phyloP scores from a whole-genome alignment of 345 rosid species.

The Eucalyptus sp. region DNA sequence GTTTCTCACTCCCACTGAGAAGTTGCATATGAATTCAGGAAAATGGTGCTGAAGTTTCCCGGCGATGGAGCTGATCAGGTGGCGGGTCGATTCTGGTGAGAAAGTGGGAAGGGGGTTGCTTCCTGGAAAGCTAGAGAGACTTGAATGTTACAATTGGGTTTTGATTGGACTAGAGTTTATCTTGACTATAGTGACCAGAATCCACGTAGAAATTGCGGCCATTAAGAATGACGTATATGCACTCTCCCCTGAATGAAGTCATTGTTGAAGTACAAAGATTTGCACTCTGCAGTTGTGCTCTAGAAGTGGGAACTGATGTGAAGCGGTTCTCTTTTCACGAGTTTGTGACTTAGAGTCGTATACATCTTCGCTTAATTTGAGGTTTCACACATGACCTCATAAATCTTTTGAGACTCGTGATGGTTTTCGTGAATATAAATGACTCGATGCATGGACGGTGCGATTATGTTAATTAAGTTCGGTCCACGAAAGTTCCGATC shows the following conservation, averaged over 20 bases:
- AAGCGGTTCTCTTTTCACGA: neutral
- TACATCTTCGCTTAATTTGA: rapidly evolving
- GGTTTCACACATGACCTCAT: rapidly evolving
- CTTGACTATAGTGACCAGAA: neutral
- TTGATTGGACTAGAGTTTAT: neutral
- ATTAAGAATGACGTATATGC: too few species aligned
- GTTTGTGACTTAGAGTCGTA: neutral
- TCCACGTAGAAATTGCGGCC: neutral
- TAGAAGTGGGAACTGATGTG: neutral
- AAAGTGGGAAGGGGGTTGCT: neutral
- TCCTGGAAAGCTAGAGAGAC: neutral
- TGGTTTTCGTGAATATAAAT: neutral
- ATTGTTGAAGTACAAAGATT: neutral
- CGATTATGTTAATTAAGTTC: neutral
- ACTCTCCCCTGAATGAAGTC: neutral
- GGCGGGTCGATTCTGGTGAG: neutral
- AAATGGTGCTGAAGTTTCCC: neutral
- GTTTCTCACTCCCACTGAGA: neutral
- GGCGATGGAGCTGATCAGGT: neutral
- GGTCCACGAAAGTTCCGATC: neutral
- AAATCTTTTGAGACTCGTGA: neutral
- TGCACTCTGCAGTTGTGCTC: neutral
- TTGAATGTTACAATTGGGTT: neutral
- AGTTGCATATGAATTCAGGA: neutral
- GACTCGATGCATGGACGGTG: neutral